Evolutionary conservation across 495 filamentous ascomycete genomes (phyloP), one percentile per base, ranked within the genome.

Genomic region (Trichocladium uniseriatum): DNA sequence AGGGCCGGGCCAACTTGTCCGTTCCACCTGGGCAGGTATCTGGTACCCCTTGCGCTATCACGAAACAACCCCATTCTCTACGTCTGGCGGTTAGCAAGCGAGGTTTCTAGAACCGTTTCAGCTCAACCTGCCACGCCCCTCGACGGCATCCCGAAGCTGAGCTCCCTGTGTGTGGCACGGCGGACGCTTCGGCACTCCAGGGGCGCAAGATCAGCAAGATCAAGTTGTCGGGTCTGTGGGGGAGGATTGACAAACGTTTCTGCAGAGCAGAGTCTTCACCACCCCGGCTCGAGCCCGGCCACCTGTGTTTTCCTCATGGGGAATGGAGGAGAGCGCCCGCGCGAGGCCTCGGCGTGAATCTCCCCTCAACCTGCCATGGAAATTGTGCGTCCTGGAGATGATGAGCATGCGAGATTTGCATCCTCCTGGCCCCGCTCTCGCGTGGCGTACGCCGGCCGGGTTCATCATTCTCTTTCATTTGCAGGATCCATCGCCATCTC

Each of bases 321-420:
- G n/a, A n/a, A n/a, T n/a, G n/a, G n/a, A n/a, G n/a, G n/a, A n/a
- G n/a, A n/a, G n/a, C n/a, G n/a, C n/a, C n/a, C n/a, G n/a, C n/a
- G n/a, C n/a, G n/a, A n/a, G n/a, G n/a, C n/a, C n/a, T n/a, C n/a
- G n/a, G n/a, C n/a, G n/a, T n/a, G n/a, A n/a, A n/a, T n/a, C n/a
- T n/a, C n/a, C n/a, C n/a, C n/a, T n/a, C n/a, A n/a, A n/a, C n/a
- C 8, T 27, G 24, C 24, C 24, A 27, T 27, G 65, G 66, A 31
- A 20, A 42, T 29, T 37, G 47, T n/a, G 6, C 47, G 42, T 36
- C 38, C 7, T 8, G 22, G 16, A 13, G 27, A 28, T n/a, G 6
- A 2, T 9, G 6, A 28, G 8, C 21, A 45, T 22, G 28, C 7
- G 19, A 44, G 14, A 44, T 43, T 5, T 42, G 38, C 38, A 28